Evolutionary conservation across 257 asterid species (phyloP).

Genomic region (Petunia secreta): DNA sequence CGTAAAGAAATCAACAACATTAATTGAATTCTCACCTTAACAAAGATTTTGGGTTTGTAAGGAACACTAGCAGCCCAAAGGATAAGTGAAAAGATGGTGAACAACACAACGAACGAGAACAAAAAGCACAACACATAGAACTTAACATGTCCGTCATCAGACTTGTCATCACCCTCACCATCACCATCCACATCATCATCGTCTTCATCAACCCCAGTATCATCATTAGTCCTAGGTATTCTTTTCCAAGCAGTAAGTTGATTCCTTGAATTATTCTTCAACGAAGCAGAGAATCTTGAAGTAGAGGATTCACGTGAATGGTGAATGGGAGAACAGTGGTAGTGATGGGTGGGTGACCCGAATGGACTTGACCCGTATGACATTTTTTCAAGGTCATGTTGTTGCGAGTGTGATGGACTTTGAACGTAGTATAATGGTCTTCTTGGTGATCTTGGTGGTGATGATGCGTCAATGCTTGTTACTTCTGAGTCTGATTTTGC

Average conservation of each 20-base stretch:
- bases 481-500: conserved; percentile 88
- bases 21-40: conserved; percentile 51
- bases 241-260: conserved; percentile 57
- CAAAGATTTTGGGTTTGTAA: conserved; percentile 59
- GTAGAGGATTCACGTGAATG: conserved; percentile 95
- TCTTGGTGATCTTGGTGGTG: conserved; percentile 92
- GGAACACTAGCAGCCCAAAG: conserved; percentile 80
- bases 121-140: conserved; percentile 67
- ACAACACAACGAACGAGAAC: conserved; percentile 60
- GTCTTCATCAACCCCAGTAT: conserved; percentile 39
- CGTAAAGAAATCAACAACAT: neutral
- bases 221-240: conserved; percentile 45
- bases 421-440: conserved; percentile 84
- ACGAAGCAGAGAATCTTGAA: conserved; percentile 72
- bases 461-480: conserved; percentile 72
- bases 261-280: conserved; percentile 45
- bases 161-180: conserved; percentile 28
- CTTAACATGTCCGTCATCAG: conserved; percentile 39
- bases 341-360: conserved; percentile 76
- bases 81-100: conserved; percentile 62
- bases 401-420: conserved; percentile 84
- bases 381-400: conserved; percentile 71
- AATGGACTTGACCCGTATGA: conserved; percentile 83
- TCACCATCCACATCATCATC: conserved; percentile 52
- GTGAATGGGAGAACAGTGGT: conserved; percentile 90